Base-by-base conservation (phyloP, 2,329 filamentous ascomycete species). In the Orbilia javanica region DNA sequence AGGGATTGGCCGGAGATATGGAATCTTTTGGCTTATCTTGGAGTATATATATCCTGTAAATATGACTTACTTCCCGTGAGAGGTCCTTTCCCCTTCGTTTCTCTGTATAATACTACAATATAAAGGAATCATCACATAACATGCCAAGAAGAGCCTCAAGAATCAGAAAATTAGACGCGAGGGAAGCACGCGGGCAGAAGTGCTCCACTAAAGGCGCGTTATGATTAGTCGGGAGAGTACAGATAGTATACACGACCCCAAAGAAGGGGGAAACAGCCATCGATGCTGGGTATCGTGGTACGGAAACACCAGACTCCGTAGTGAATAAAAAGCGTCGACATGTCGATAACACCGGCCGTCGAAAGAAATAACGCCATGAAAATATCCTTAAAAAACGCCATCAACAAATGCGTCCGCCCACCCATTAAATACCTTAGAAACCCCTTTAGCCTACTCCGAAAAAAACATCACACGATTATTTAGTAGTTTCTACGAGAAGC, bases 51-150 rank as follows among this genome's bases (percentile, higher is more conserved):
- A 71, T 65, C 48, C 60, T 46, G 57, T 76, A 63, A 71, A 77
- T 66, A 66, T 77, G 70, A 52, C 63, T 50, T n/a, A 29, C 66
- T 78, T 63, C 50, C 4, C 42, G 46, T 63, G 72, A 50, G 62
- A 76, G 25, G 46, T 60, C 34, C 53, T 67, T 64, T 34, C n/a
- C 65, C 62, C 46, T 57, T 69, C 29, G 52, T 64, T 62, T 67
- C 67, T 55, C 62, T 78, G 74, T 78, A 78, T 78, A 78, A 67
- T 78, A 78, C 66, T 78, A 68, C 62, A 42, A 68, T 78, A 71
- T 64, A 78, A 72, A 67, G 57, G 39, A 74, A 20, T 34, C 34
- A 60, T 70, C 36, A 60, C 48, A 60, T 22, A 25, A 64, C 46
- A 15, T 39, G 3, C 34, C 5, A 31, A 27, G 29, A 1, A 48